Evolutionary conservation across 2,329 filamentous ascomycete genomes (phyloP), one percentile per base, ranked within the genome.

Genomic region (Camillea tinctor): DNA sequence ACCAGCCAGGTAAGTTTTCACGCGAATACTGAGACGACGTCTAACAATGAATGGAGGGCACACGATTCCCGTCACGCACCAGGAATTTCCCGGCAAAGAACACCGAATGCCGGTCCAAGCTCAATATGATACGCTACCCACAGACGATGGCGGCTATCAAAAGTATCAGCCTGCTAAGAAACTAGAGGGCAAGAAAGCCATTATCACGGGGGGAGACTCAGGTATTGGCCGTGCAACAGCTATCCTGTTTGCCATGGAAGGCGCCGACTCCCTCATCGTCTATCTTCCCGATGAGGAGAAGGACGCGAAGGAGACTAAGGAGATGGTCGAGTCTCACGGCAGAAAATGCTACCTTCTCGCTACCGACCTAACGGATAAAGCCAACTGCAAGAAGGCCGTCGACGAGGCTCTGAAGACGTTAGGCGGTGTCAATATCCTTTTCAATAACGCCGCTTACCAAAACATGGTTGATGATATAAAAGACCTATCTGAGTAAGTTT

Each of bases 151-250:
- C 44, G 85, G 86, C 13, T 87, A 85, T 67, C 84, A 90, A 68
- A 83, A 82, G 53, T 94, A 95, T 78, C 87, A 88, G 71, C 84
- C 89, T 3, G 89, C 91, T 1, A 87, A 86, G 54, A 96, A 95
- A 77, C 84, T 95, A 6, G 76, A 85, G 68, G 90, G 87, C 63
- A 91, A 89, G 75, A 90, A 86, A 60, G 90, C 91, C 7, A 75
- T 95, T 60, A 94, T 95, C 69, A 94, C 91, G 0, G 91, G 91
- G 17, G 91, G 91, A 3, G 91, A 94, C 74, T 88, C 85, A 6
- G 91, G 91, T 1, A 94, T 95, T 64, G 90, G 91, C 6, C 86
- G 90, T 44, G 87, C 91, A 1, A 85, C 88, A 1, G 90, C 91
- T 1, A 82, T 94, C 17, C 80, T 95, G 0, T 95, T 89, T 68